Percentiles rank a stretch among this genome's conserved stretches.
Evolutionary conservation across 2,329 filamentous ascomycete genomes (phyloP).

Genomic region (Xylariaceae sp.): DNA sequence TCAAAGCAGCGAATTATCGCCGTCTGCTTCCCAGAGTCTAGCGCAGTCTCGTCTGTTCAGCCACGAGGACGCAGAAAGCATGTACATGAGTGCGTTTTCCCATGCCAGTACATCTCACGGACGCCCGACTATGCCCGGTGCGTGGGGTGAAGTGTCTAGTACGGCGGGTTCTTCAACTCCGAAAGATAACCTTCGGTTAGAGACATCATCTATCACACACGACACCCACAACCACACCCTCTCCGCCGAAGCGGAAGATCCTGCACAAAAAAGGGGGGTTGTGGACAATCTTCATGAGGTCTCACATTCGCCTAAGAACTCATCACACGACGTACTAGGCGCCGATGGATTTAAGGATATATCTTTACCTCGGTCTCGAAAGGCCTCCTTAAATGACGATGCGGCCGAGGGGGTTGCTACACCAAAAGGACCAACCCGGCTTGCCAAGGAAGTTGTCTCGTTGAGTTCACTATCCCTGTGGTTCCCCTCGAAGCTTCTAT

Average conservation of each 20-base stretch:
- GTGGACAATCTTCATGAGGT: conserved; percentile 25
- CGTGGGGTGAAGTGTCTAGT: conserved; percentile 41
- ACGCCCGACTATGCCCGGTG: conserved; percentile 43
- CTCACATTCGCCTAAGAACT: conserved; percentile 13
- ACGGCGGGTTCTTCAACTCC: conserved; percentile 19
- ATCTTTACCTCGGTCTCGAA: neutral
- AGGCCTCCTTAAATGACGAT: conserved; percentile 10
- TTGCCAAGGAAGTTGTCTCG: conserved; percentile 51
- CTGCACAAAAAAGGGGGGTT: neutral
- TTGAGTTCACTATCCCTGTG: conserved; percentile 50
- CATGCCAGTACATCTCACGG: conserved; percentile 33
- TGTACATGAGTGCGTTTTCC: conserved; percentile 75
- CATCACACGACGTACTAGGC: conserved; percentile 11
- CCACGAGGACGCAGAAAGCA: conserved; percentile 75
- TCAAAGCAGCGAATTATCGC: conserved; percentile 24
- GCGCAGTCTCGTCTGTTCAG: conserved; percentile 65
- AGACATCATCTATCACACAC: neutral
- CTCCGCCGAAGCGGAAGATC: neutral
- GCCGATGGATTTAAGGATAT: neutral
- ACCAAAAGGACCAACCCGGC: conserved; percentile 47
- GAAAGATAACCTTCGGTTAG: conserved; percentile 9
- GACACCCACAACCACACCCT: neutral
- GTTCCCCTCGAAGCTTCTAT: conserved; percentile 45
- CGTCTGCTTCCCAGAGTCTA: conserved; percentile 40
- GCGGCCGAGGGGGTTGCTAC: conserved; percentile 40